These are phyloP conservation scores for Chytriomyces sp. DNA, from an alignment of 192 early-diverging fungal species.

Conservation along the genomic window DNA sequence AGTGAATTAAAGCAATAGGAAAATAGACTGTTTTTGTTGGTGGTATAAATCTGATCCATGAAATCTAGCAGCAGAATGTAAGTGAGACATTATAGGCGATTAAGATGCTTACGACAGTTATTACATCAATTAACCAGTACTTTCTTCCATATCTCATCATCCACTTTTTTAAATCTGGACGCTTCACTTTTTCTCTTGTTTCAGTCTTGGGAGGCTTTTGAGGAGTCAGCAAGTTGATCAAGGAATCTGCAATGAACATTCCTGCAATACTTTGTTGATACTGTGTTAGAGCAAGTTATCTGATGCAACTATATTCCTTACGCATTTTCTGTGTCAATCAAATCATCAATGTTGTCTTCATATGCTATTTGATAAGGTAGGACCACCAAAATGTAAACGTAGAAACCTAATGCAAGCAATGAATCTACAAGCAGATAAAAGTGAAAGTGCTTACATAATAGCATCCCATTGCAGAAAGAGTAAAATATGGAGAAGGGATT, in stretches of 20 bases:
- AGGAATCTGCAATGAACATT: neutral
- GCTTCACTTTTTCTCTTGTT: neutral
- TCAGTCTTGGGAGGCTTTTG: conserved; percentile 2
- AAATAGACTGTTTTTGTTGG: neutral
- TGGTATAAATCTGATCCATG: neutral
- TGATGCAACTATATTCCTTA: too few relatives aligned
- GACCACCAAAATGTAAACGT: neutral
- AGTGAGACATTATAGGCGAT: neutral
- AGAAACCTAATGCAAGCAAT: neutral
- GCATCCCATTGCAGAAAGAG: neutral
- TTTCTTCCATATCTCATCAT: neutral
- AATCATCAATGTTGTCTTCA: too few relatives aligned
- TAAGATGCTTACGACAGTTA: conserved; percentile 10
- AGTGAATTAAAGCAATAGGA: neutral
- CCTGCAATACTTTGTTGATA: neutral
- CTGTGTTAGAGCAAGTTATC: neutral
- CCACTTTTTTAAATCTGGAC: neutral
- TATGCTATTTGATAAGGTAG: conserved; percentile 12
- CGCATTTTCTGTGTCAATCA: too few relatives aligned
- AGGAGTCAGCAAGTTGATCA: neutral
- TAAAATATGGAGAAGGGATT: conserved; percentile 12
- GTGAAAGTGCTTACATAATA: neutral
- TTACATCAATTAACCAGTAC: neutral
- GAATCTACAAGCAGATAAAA: neutral
- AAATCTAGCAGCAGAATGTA: neutral